Evolutionary conservation across 345 rosid genomes (phyloP).

Genomic region (Salix purpurea): DNA sequence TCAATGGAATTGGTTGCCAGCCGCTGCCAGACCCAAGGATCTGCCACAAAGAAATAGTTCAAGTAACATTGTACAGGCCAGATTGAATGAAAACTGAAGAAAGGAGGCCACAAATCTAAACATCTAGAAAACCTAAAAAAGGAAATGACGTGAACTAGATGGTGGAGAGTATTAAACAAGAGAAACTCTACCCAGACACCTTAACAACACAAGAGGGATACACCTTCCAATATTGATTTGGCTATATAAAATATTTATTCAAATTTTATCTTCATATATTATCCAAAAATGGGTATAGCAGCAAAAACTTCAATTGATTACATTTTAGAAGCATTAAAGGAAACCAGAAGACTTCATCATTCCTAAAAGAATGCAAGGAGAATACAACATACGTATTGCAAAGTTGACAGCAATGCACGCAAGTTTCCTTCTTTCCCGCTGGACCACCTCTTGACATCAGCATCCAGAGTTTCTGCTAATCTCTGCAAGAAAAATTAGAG

Average conservation of each 20-base stretch:
- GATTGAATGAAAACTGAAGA: not conserved
- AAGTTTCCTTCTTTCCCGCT: conserved; percentile 91
- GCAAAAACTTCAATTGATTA: not conserved
- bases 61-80: not conserved
- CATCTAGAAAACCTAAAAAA: not conserved
- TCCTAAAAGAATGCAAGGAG: not conserved
- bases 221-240: not conserved
- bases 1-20: conserved; percentile 92
- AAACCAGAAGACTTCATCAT: conserved; percentile 3
- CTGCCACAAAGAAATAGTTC: conserved; percentile 38
- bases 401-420: conserved; percentile 91
- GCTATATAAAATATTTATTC: not conserved
- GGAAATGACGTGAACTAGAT: not conserved
- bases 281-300: not conserved
- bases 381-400: conserved; percentile 75
- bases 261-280: not conserved
- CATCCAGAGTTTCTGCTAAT: conserved; percentile 77
- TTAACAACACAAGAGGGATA: not conserved
- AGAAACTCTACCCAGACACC: not conserved
- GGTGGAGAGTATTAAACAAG: not conserved
- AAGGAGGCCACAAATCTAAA: not conserved
- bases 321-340: not conserved
- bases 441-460: conserved; percentile 95
- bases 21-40: conserved; percentile 85
- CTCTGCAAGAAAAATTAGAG: conserved; percentile 51